These are phyloP conservation scores for Backusella australiensis DNA, from an alignment of 192 early-diverging fungal genomes.

Conservation along the genomic window DNA sequence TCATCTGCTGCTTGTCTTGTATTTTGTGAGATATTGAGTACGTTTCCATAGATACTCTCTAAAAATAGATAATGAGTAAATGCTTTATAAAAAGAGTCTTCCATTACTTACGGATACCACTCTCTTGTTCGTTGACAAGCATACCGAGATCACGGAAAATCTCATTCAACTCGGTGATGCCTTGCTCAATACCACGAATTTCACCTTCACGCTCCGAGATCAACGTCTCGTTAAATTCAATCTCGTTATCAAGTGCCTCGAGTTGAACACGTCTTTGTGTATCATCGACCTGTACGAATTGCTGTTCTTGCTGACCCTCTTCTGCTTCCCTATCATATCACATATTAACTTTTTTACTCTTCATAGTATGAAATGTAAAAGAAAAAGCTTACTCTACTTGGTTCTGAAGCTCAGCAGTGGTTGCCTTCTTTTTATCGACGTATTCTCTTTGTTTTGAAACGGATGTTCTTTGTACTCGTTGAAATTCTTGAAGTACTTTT, in stretches of 20 bases:
- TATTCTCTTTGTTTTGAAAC: slow-evolving; percentile 83
- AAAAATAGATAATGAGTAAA: neutral
- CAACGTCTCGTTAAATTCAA: slow-evolving; percentile 92
- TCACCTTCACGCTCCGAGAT: slow-evolving; percentile 95
- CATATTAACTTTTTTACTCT: too few relatives aligned
- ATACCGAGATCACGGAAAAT: slow-evolving; percentile 96
- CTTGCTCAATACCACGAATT: slow-evolving; percentile 88
- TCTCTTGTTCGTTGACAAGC: slow-evolving; percentile 96
- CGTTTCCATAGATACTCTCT: slow-evolving; percentile 97
- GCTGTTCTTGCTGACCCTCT: slow-evolving; percentile 51
- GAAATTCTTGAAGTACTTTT: slow-evolving; percentile 86
- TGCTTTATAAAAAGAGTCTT: too few relatives aligned
- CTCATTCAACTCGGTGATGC: slow-evolving; percentile 93
- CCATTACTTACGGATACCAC: slow-evolving; percentile 68
- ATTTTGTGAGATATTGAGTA: slow-evolving; percentile 77
- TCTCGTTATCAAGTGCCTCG: slow-evolving; percentile 81
- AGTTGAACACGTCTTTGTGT: slow-evolving; percentile 60
- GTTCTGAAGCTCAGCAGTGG: slow-evolving; percentile 28
- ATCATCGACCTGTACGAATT: slow-evolving; percentile 58
- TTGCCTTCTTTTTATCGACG: slow-evolving; percentile 72
- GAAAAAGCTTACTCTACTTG: slow-evolving; percentile 25
- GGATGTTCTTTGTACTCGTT: slow-evolving; percentile 77
- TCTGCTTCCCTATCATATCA: neutral
- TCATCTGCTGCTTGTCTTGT: slow-evolving; percentile 80
- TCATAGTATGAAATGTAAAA: too few relatives aligned